Base-by-base conservation (phyloP, 352 stramenopile genomes). In the Phytophthora melonis region DNA sequence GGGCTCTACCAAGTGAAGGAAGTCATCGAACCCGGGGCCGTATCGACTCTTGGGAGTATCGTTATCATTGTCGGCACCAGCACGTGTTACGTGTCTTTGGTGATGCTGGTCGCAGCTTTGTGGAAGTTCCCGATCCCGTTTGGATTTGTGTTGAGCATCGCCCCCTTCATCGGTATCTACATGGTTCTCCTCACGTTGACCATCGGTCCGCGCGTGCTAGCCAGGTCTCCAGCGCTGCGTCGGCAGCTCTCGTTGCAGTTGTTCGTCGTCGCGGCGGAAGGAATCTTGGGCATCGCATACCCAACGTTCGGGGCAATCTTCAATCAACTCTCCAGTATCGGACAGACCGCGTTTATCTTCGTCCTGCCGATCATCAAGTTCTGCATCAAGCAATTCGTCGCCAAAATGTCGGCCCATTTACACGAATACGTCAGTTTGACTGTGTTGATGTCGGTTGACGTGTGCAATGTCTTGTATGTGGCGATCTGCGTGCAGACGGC, bases 401-500 rank as follows among this genome's bases (percentile, higher is more conserved):
- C 69, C 0, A 66, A 52, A 6, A 60, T 43, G 7, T 69, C 58
- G 0, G 16, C 49, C 5, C 60, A 75, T 36, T 67, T 79, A 10
- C 36, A 78, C 5, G 77, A 83, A 14, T 67, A 68, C 43, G 25
- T 83, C 3, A 66, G 73, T 2, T 27, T 67, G 10, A 72, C 56
- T 0, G 55, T 74, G 5, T 66, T 84, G 8, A 74, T 81, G 19
- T 74, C 75, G 0, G 77, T 81, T 11, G 77, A 83, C 23, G 60
- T 81, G 3, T 83, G 73, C 64, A 81, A 83, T 34, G 54, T 76
- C 10, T 19, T 84, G 4, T 84, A 80, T 50, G 39, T 72, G 13
- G 53, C 66, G 0, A 65, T 70, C 3, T 80, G 70, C 23, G 74
- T 84, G 66, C 77, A 84, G 41, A 78, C 43, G n/a, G 59, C 70